phyloP scores from a whole-genome alignment of 2,329 filamentous ascomycete species.

The Onygenales sp. region DNA sequence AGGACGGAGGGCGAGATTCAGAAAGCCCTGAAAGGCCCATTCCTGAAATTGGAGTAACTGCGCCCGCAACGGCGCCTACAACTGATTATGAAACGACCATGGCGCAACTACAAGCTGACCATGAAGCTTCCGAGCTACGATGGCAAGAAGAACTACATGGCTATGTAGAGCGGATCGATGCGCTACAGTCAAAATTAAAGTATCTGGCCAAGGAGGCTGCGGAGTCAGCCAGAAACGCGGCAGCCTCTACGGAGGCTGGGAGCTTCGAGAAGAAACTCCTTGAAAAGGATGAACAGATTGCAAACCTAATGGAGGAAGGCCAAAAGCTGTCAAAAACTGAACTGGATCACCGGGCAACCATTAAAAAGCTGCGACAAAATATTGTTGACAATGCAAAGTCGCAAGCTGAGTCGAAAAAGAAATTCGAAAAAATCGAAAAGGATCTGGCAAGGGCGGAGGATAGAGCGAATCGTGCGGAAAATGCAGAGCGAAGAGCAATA shows the following conservation, averaged over 20 bases:
- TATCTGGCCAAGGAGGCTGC: slow-evolving; percentile 75
- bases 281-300: slow-evolving; percentile 85
- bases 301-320: slow-evolving; percentile 82
- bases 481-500: slow-evolving; percentile 45
- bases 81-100: slow-evolving; percentile 37
- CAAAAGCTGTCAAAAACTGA: slow-evolving; percentile 79
- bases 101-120: slow-evolving; percentile 39
- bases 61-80: slow-evolving; percentile 7
- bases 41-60: slow-evolving; percentile 11
- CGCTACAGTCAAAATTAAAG: slow-evolving; percentile 80
- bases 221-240: slow-evolving; percentile 62
- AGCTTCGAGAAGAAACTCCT: slow-evolving; percentile 69
- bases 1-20: background rate
- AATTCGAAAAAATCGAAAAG: slow-evolving; percentile 52
- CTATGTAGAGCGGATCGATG: slow-evolving; percentile 84
- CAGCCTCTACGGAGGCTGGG: slow-evolving; percentile 51
- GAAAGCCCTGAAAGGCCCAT: slow-evolving; percentile 9
- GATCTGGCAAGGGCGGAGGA: slow-evolving; percentile 40
- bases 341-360: slow-evolving; percentile 69
- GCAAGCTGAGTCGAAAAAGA: slow-evolving; percentile 42
- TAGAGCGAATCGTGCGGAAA: slow-evolving; percentile 52
- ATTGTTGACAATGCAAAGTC: slow-evolving; percentile 43
- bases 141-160: slow-evolving; percentile 74
- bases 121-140: slow-evolving; percentile 44
- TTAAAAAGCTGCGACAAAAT: slow-evolving; percentile 64